phyloP scores from a whole-genome alignment of 805 yeast genomes.

The Nakazawaea peltata region DNA sequence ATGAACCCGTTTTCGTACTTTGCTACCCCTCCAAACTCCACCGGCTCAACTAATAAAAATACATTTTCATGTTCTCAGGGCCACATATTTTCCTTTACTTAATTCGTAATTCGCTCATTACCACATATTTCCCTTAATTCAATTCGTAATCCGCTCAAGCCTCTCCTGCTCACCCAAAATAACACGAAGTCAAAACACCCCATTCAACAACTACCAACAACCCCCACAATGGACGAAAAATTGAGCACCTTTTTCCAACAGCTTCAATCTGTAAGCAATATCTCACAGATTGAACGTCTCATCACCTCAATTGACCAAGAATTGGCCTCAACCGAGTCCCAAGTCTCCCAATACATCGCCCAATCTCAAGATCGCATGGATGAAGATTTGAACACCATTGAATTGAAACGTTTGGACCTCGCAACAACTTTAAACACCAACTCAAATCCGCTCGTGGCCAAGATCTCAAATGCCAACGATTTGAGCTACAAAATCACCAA shows the following conservation, averaged over 20 bases:
- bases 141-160: too few relatives aligned
- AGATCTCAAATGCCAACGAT: constrained; percentile 53
- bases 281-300: constrained; percentile 2
- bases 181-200: too few relatives aligned
- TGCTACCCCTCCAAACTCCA: too few relatives aligned
- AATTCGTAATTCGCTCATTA: too few relatives aligned
- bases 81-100: too few relatives aligned
- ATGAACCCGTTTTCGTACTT: too few relatives aligned
- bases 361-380: neutral
- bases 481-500: constrained; percentile 62
- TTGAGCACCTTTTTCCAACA: constrained; percentile 1
- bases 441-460: constrained; percentile 46
- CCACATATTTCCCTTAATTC: too few relatives aligned
- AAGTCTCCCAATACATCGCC: constrained; percentile 1
- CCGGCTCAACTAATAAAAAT: too few relatives aligned
- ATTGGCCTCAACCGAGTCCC: neutral
- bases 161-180: too few relatives aligned
- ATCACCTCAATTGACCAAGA: constrained; percentile 1
- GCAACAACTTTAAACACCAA: constrained; percentile 14
- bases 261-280: constrained; percentile 2
- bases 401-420: constrained; percentile 6
- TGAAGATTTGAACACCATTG: constrained; percentile 2
- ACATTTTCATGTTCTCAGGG: too few relatives aligned
- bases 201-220: too few relatives aligned
- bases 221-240: neutral